Evolutionary conservation across 2,329 filamentous ascomycete genomes (phyloP).

Genomic region (Setomelanomma holmii): DNA sequence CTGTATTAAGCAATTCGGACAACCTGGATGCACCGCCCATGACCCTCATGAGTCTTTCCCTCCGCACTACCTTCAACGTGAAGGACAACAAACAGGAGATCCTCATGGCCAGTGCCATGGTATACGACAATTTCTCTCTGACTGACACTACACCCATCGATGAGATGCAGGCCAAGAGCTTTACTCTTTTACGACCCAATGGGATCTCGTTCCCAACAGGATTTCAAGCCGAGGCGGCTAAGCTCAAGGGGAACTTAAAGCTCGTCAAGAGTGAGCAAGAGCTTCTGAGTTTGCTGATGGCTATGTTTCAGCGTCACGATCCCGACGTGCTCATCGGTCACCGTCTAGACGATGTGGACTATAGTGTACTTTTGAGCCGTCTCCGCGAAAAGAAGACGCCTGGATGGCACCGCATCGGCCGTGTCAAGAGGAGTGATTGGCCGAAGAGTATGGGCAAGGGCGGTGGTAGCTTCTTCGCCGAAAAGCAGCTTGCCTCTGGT

Average conservation of each 20-base stretch:
- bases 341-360: slow-evolving; percentile 96
- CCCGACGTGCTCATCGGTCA: slow-evolving; percentile 95
- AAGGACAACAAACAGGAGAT: slow-evolving; percentile 98
- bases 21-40: slow-evolving; percentile 83
- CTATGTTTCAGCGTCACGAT: slow-evolving; percentile 84
- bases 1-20: slow-evolving; percentile 76
- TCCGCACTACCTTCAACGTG: slow-evolving; percentile 86
- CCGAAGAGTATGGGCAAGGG: slow-evolving; percentile 84
- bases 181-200: slow-evolving; percentile 87
- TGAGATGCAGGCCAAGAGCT: slow-evolving; percentile 85
- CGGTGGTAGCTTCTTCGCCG: slow-evolving; percentile 89
- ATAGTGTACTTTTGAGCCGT: slow-evolving; percentile 86
- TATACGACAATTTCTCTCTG: slow-evolving; percentile 89
- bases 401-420: slow-evolving; percentile 92
- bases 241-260: slow-evolving; percentile 78
- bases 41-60: slow-evolving; percentile 92
- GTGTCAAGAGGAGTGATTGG: slow-evolving; percentile 84
- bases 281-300: slow-evolving; percentile 86
- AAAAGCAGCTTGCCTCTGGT: slow-evolving; percentile 87
- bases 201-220: slow-evolving; percentile 80
- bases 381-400: slow-evolving; percentile 89
- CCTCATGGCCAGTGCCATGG: slow-evolving; percentile 84
- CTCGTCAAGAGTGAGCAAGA: slow-evolving; percentile 84
- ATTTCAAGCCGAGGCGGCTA: slow-evolving; percentile 79
- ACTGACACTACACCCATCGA: slow-evolving; percentile 88